A percentile compares a stretch with the other conserved stretches of the same genome.
Conservation (phyloP, 148 eudicot species). For the Camellia japonica region DNA sequence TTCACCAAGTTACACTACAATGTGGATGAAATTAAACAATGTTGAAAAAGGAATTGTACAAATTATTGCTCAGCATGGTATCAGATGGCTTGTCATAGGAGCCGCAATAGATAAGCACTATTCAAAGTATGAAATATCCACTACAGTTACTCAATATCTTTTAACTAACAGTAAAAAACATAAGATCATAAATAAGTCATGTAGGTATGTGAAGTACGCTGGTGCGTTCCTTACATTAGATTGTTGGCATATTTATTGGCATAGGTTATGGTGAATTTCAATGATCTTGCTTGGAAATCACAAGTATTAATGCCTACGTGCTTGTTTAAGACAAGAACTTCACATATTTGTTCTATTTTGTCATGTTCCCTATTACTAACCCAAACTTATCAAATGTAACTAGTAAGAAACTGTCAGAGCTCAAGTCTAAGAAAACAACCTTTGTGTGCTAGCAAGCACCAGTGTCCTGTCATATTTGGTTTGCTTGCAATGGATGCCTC, state of each 20-base stretch:
- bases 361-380: slow-evolving; percentile 3
- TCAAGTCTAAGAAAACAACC: slow-evolving; percentile 67
- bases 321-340: neutral
- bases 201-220: neutral
- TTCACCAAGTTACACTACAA: slow-evolving; percentile 16
- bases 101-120: slow-evolving; percentile 65
- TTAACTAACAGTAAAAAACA: neutral
- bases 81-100: slow-evolving; percentile 86
- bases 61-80: slow-evolving; percentile 42
- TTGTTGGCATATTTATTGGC: neutral
- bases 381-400: slow-evolving; percentile 23
- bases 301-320: neutral
- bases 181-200: neutral
- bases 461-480: slow-evolving; percentile 65
- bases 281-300: neutral
- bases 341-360: neutral
- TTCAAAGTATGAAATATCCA: slow-evolving; percentile 48
- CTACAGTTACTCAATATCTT: neutral
- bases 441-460: slow-evolving; percentile 63
- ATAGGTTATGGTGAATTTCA: neutral
- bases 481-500: slow-evolving; percentile 62
- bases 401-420: slow-evolving; percentile 55
- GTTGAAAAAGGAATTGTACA: slow-evolving; percentile 66
- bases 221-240: neutral
- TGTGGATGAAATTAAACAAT: slow-evolving; percentile 61